Conservation (phyloP, 78 protist genomes). For the Pigoraptor vietnamica region DNA sequence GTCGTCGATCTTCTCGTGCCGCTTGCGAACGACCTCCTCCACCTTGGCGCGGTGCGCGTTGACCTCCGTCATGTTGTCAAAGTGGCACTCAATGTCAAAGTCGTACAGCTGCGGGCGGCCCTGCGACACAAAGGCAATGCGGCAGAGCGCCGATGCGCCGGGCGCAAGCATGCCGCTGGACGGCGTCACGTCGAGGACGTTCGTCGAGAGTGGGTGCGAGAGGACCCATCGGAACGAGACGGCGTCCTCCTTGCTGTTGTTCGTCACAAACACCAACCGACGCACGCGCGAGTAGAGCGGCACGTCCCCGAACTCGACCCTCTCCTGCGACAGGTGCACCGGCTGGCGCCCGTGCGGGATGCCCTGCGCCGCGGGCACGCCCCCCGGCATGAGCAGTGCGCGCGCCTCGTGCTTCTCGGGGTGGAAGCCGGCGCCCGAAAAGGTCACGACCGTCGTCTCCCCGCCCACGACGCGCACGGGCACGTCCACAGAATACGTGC, state of each 20-base stretch:
- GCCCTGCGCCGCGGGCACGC: not conserved
- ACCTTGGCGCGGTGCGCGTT: not conserved
- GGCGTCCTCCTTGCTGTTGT: not conserved
- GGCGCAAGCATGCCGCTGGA: not conserved
- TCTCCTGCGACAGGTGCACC: not conserved
- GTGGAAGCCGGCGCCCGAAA: not conserved
- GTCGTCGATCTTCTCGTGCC: not conserved
- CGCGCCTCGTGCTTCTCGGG: not conserved
- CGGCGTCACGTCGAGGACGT: not conserved
- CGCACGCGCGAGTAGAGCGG: not conserved
- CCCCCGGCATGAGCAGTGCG: not conserved
- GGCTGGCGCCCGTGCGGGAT: not conserved
- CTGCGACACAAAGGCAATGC: not conserved
- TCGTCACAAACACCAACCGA: not conserved
- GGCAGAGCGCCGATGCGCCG: not conserved
- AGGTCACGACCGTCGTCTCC: not conserved
- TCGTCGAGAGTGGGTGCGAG: not conserved
- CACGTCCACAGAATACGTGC: not conserved
- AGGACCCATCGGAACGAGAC: not conserved
- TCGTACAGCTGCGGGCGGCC: not conserved
- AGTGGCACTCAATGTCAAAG: not conserved
- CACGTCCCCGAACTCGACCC: not conserved
- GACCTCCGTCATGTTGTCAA: not conserved
- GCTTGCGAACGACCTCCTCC: not conserved
- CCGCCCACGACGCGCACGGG: not conserved